Evolutionary conservation across 2,329 filamentous ascomycete genomes (phyloP), one percentile per base, ranked within the genome.

Genomic region (Tolypocladium pustulatum): DNA sequence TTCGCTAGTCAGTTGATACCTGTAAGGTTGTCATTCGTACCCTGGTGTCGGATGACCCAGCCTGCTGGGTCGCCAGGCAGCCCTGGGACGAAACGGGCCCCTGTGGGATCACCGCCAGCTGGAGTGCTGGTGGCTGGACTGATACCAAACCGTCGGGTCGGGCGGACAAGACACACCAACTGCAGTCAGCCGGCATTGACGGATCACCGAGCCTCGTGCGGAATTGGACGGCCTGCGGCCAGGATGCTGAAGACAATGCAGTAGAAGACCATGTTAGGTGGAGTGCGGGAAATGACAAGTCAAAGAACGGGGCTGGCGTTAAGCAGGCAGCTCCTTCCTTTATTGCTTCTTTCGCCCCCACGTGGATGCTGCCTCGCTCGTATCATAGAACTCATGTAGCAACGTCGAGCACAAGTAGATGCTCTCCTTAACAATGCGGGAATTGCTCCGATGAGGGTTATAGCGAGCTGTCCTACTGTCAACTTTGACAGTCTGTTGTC

Each of bases 81-180:
- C n/a, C 53, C 36, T 38, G 22, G 43, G 20, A 9, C 30, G 17
- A 9, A 40, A 32, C 22, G 56, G 56, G 41, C 37, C 22, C n/a
- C n/a, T 51, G 43, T 17, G 9, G 22, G 43, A 57, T 57, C 43
- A 43, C 20, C 46, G 34, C 56, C 34, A 52, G 46, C 27, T 43
- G 40, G 40, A 13, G 22, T 22, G 36, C 17, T 13, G 43, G 27
- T 51, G 27, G 56, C 32, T 57, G 34, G 40, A 17, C 43, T 52
- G 56, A 34, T 56, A 36, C 57, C 57, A 32, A 40, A 30, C 57
- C 25, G 43, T 59, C 57, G 57, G 57, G 57, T 53, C 57, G 17
- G 34, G 17, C 54, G 41, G 54, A 9, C 37, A 38, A 43, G 34
- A 40, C 46, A 52, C 4, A 27, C 12, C 22, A 22, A 17, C 22